These are phyloP conservation scores for Leccinum subfulvum DNA, from an alignment of 1,284 basidiomycete genomes.

Conservation along the genomic window DNA sequence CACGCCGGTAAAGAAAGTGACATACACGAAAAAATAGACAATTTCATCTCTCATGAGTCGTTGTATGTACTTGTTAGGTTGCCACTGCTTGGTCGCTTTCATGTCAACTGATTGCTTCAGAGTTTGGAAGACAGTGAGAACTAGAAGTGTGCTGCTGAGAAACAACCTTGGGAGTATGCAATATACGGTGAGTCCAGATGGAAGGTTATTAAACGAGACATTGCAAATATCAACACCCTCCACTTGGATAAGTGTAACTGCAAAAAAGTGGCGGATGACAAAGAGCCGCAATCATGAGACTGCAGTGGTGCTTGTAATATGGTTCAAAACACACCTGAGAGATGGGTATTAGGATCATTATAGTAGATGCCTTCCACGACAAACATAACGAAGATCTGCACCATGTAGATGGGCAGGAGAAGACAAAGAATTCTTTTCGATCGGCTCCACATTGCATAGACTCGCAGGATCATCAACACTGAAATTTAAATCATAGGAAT, in stretches of 20 bases:
- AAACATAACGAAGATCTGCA: background rate
- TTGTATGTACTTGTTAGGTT: background rate
- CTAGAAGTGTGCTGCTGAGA: background rate
- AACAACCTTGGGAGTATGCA: background rate
- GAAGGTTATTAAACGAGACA: background rate
- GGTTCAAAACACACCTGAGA: background rate
- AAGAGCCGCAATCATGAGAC: background rate
- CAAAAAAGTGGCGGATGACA: background rate
- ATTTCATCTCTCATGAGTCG: background rate
- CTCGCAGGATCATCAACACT: background rate
- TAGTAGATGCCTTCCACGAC: background rate
- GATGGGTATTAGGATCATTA: background rate
- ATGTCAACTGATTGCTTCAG: background rate
- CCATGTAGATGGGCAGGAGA: background rate
- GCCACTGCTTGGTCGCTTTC: background rate
- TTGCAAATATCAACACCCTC: background rate
- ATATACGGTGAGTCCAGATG: background rate
- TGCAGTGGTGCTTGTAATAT: background rate
- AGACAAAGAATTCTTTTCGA: background rate
- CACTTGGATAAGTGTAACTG: background rate
- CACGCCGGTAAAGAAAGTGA: background rate
- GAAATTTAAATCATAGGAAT: background rate
- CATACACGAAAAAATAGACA: background rate
- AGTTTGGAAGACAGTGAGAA: background rate
- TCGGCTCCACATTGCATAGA: background rate